phyloP scores from a whole-genome alignment of 345 rosid species.

The Eucalyptus grandis region DNA sequence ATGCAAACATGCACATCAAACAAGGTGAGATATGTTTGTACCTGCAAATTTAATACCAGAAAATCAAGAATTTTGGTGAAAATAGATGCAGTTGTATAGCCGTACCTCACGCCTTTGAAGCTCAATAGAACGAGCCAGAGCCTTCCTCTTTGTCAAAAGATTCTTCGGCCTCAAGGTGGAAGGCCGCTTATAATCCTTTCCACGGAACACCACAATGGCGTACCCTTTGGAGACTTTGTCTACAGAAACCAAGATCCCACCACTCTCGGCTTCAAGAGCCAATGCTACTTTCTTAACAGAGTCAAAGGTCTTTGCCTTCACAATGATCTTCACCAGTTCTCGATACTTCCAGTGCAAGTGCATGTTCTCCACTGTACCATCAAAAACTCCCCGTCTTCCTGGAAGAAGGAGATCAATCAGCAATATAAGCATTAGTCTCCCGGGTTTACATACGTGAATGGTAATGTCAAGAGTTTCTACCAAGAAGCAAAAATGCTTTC shows the following conservation, averaged over 20 bases:
- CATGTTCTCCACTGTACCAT: constrained; percentile 96
- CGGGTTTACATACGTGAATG: background rate
- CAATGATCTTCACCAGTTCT: constrained; percentile 72
- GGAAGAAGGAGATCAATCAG: constrained; percentile 4
- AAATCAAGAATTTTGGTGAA: background rate
- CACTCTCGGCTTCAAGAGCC: constrained; percentile 95
- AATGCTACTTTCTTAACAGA: constrained; percentile 74
- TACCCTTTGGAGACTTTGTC: constrained; percentile 91
- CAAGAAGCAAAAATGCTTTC: constrained; percentile 94
- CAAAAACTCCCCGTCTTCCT: constrained; percentile 95
- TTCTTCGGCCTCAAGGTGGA: constrained; percentile 68
- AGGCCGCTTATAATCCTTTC: constrained; percentile 82
- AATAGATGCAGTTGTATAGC: background rate
- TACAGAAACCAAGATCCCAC: constrained; percentile 83
- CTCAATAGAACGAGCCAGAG: constrained; percentile 93
- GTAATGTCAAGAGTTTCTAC: constrained; percentile 17
- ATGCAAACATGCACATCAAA: background rate
- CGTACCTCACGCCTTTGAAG: constrained; percentile 85
- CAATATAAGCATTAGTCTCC: background rate
- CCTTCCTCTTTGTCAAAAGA: constrained; percentile 93
- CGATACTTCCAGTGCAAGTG: constrained; percentile 98
- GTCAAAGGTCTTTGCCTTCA: constrained; percentile 66
- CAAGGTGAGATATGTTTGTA: background rate
- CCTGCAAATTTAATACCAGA: background rate
- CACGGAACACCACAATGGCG: constrained; percentile 74